These are phyloP conservation scores for Coemansia sp. DNA, from an alignment of 192 early-diverging fungal species.

Conservation along the genomic window DNA sequence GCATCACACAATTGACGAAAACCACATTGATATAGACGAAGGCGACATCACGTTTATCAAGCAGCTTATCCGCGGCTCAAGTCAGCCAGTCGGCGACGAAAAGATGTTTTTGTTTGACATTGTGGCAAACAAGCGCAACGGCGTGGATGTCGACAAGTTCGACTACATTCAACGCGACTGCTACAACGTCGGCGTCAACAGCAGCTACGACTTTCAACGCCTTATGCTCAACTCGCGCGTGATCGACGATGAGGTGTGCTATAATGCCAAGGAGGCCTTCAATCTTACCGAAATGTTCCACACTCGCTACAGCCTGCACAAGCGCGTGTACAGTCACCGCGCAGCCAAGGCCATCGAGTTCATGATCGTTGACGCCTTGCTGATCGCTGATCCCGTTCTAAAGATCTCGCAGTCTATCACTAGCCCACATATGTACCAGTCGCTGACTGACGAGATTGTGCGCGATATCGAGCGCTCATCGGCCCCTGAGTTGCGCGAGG, in stretches of 20 bases:
- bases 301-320: constrained; percentile 78
- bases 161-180: constrained; percentile 80
- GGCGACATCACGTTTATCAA: constrained; percentile 70
- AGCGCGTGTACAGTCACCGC: constrained; percentile 87
- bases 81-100: constrained; percentile 39
- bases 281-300: constrained; percentile 89
- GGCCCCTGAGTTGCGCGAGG: constrained; percentile 65
- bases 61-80: constrained; percentile 70
- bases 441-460: constrained; percentile 85
- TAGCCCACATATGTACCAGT: constrained; percentile 67
- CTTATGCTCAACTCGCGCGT: constrained; percentile 84
- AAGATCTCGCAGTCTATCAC: constrained; percentile 66
- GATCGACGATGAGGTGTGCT: constrained; percentile 89
- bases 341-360: constrained; percentile 80
- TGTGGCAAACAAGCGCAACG: constrained; percentile 94
- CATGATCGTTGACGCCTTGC: constrained; percentile 89
- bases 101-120: constrained; percentile 91
- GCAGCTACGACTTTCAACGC: constrained; percentile 64
- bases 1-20: constrained; percentile 74
- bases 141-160: constrained; percentile 95
- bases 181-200: constrained; percentile 67
- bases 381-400: constrained; percentile 78
- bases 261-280: constrained; percentile 86
- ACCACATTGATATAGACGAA: constrained; percentile 68
- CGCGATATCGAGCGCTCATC: constrained; percentile 69